Conservation (phyloP, 208 protist species). For the Trypanosoma boissoni region DNA sequence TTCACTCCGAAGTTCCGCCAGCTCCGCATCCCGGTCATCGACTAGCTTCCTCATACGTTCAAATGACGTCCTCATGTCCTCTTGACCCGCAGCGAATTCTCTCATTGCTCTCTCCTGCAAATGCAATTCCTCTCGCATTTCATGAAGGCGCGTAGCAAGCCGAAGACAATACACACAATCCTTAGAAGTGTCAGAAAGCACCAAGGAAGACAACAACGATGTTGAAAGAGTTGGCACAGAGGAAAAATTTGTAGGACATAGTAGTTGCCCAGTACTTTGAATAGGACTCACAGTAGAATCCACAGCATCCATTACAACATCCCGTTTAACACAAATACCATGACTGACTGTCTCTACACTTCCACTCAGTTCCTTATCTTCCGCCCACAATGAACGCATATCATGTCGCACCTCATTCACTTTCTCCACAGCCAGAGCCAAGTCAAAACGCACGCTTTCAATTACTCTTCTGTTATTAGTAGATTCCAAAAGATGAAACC, state of each 20-base stretch:
- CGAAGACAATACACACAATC: not conserved
- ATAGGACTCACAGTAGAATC: no score
- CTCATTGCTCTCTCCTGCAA: slow-evolving; percentile 4
- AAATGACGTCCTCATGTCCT: slow-evolving; percentile 1
- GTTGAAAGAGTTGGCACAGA: not conserved
- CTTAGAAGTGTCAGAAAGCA: slow-evolving; percentile 1
- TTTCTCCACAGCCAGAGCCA: no score
- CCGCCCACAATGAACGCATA: no score
- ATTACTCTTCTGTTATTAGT: no score
- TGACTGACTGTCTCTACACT: no score
- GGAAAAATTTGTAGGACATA: not conserved
- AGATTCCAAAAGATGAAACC: no score
- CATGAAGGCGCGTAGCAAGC: not conserved
- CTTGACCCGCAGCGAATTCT: slow-evolving; percentile 3
- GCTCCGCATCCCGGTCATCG: not conserved
- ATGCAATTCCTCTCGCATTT: not conserved
- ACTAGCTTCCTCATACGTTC: not conserved
- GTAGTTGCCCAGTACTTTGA: not conserved
- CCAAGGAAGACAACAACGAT: not conserved
- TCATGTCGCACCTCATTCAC: no score
- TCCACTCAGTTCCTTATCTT: no score
- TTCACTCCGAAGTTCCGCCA: not conserved
- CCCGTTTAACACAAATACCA: no score
- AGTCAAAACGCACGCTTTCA: no score
- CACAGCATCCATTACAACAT: no score